Evolutionary conservation across 2,329 filamentous ascomycete genomes (phyloP).

Genomic region (Sporothrix inflata): DNA sequence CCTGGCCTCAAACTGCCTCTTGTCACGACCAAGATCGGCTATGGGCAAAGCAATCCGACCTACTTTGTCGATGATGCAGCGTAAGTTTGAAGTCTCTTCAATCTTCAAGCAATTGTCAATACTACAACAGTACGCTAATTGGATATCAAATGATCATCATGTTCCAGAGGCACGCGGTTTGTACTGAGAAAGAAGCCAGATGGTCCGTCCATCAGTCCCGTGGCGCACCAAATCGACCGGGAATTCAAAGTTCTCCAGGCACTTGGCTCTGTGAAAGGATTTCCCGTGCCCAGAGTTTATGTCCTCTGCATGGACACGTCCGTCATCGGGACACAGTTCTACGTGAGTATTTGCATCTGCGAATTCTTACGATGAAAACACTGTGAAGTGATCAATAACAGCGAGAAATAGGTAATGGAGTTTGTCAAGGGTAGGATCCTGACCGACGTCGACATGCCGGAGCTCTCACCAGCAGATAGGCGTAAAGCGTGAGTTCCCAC

Average conservation of each 20-base stretch:
- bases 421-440: background rate
- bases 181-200: slow-evolving; percentile 4
- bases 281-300: background rate
- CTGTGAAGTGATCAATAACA: too few species aligned
- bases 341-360: too few species aligned
- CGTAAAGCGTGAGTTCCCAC: background rate
- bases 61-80: background rate
- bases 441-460: background rate
- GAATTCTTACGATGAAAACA: too few species aligned
- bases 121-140: too few species aligned
- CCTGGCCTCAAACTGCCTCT: background rate
- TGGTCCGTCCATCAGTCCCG: background rate
- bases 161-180: background rate
- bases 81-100: too few species aligned
- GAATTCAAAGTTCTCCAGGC: background rate
- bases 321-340: background rate
- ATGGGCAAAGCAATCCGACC: background rate
- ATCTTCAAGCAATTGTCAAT: too few species aligned
- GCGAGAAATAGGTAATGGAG: background rate
- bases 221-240: background rate
- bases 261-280: background rate
- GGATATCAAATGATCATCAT: too few species aligned
- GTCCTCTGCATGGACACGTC: background rate
- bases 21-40: background rate
- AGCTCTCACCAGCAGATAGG: background rate